Conservation (phyloP, 331 rosid species). For the Phaseolus coccineus region DNA sequence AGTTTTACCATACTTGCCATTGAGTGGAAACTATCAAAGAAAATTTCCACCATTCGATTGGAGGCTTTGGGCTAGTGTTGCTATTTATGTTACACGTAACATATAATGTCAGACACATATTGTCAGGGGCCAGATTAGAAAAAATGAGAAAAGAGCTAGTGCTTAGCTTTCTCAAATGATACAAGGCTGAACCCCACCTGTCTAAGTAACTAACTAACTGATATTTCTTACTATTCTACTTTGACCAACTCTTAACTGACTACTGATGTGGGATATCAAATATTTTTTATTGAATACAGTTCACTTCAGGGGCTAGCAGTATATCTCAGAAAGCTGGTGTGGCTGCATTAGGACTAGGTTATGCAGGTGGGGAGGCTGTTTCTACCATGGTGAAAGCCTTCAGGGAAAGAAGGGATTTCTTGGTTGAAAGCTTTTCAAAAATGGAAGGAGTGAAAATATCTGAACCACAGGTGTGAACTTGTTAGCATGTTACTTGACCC, state of each 20-base stretch:
- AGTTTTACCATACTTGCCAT: background rate
- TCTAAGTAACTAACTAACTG: background rate
- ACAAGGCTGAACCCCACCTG: background rate
- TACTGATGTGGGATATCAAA: background rate
- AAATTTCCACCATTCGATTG: slow-evolving; percentile 4
- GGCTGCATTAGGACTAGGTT: slow-evolving; percentile 86
- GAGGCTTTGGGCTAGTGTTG: background rate
- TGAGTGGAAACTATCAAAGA: slow-evolving; percentile 5
- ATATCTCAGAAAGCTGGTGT: slow-evolving; percentile 84
- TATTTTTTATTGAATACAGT: slow-evolving; percentile 45
- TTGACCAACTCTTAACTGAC: background rate
- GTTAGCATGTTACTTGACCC: background rate
- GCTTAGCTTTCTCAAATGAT: background rate
- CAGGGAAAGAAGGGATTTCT: slow-evolving; percentile 72
- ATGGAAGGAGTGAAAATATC: slow-evolving; percentile 68
- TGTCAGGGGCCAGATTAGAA: background rate
- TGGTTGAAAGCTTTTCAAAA: slow-evolving; percentile 73
- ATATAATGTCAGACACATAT: background rate
- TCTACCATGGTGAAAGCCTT: slow-evolving; percentile 81
- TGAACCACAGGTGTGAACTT: slow-evolving; percentile 65
- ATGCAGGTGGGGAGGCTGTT: slow-evolving; percentile 80
- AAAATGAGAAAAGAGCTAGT: background rate
- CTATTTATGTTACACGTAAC: background rate
- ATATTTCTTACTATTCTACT: background rate
- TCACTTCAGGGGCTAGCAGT: slow-evolving; percentile 81